phyloP scores from a whole-genome alignment of 1,284 basidiomycete genomes.

The Marasmius fiardii region DNA sequence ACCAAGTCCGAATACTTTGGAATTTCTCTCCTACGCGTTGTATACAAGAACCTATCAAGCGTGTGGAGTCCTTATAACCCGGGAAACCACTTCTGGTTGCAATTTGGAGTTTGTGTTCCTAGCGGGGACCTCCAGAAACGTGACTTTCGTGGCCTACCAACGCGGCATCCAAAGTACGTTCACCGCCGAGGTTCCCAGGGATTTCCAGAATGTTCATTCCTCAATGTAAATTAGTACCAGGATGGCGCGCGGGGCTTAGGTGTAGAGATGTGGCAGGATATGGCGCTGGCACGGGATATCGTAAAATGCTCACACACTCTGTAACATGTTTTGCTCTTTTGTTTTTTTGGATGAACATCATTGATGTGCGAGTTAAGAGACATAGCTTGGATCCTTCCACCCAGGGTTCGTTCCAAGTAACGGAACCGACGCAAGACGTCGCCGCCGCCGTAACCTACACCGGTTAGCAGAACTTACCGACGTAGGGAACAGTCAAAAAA shows the following conservation, averaged over 20 bases:
- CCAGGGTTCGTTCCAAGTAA: no score
- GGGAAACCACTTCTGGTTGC: not conserved
- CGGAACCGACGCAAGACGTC: no score
- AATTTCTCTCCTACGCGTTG: not conserved
- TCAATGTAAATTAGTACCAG: not conserved
- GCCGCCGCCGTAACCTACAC: not conserved
- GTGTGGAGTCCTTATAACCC: not conserved
- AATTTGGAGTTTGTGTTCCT: not conserved
- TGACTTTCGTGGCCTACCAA: not conserved
- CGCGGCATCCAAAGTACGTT: not conserved
- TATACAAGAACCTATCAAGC: not conserved
- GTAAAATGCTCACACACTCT: not conserved
- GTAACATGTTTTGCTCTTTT: not conserved
- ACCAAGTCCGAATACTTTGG: not conserved
- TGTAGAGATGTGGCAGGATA: not conserved
- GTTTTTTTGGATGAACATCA: not conserved
- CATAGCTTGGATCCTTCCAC: not conserved
- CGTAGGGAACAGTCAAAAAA: not conserved
- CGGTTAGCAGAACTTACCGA: not conserved
- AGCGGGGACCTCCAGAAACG: not conserved
- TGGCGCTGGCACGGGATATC: not conserved
- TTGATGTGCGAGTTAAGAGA: not conserved
- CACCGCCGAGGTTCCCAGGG: not conserved
- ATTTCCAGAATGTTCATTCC: not conserved
- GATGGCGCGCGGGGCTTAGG: not conserved